Evolutionary conservation across 148 eudicot species (phyloP).

Genomic region (Polygonum aviculare): DNA sequence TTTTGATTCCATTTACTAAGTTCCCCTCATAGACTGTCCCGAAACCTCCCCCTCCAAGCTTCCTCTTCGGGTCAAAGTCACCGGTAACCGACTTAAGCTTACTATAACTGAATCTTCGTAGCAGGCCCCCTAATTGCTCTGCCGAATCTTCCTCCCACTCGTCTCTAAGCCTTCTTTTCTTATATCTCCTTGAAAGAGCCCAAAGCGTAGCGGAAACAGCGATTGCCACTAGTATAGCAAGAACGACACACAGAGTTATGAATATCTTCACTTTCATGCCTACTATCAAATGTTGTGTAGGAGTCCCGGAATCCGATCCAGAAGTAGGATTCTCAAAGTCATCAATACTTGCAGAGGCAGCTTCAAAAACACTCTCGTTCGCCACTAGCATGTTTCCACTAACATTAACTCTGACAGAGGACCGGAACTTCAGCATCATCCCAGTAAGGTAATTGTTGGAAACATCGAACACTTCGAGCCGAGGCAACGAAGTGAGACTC

Average conservation of each 20-base stretch:
- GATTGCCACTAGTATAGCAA: neutral
- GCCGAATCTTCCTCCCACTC: neutral
- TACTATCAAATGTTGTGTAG: neutral
- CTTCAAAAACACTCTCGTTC: neutral
- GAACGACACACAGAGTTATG: neutral
- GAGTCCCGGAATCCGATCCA: neutral
- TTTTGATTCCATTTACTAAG: constrained; percentile 39
- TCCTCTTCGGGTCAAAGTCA: constrained; percentile 32
- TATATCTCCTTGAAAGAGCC: neutral
- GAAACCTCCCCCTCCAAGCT: constrained; percentile 75
- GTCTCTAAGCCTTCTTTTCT: neutral
- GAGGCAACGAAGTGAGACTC: constrained; percentile 28
- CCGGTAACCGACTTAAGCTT: constrained; percentile 51
- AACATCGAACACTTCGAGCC: constrained; percentile 36
- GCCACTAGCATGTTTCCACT: neutral
- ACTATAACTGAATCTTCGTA: constrained; percentile 41
- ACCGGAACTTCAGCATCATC: neutral
- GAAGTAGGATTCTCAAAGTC: neutral
- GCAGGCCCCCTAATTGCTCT: constrained; percentile 32
- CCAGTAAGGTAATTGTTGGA: constrained; percentile 18
- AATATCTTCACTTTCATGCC: neutral
- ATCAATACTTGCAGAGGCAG: neutral
- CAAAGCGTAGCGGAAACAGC: neutral
- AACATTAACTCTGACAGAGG: neutral
- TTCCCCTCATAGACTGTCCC: constrained; percentile 65